Percentiles rank a stretch among this genome's conserved stretches.
phyloP scores from a whole-genome alignment of 228 moss, liverwort and hornwort species.

The Sphagnum magellanicum region DNA sequence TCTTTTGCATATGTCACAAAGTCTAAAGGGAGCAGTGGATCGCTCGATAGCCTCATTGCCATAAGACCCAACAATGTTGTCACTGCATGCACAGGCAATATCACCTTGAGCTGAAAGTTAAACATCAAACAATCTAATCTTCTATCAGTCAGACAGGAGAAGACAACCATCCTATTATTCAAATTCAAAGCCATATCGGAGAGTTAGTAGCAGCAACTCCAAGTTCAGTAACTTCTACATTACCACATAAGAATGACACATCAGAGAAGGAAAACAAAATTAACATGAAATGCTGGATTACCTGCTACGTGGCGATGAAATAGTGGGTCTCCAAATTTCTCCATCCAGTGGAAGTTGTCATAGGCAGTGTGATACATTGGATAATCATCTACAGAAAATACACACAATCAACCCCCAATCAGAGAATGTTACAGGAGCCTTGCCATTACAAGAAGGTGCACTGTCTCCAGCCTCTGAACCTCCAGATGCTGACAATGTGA shows the following conservation, averaged over 20 bases:
- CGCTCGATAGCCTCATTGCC: conserved; percentile 56
- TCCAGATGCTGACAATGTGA: too few relatives aligned
- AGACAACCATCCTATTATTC: background rate
- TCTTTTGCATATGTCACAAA: conserved; percentile 66
- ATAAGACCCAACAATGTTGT: conserved; percentile 67
- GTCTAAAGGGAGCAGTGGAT: conserved; percentile 59
- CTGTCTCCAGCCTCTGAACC: background rate
- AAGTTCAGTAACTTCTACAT: background rate
- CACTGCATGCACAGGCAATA: conserved; percentile 17
- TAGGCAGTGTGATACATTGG: conserved; percentile 73
- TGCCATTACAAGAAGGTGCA: background rate
- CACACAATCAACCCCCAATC: background rate
- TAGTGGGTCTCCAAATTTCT: conserved; percentile 77
- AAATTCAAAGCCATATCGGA: background rate
- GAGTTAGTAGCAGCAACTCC: background rate
- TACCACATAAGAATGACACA: background rate
- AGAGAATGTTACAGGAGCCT: background rate
- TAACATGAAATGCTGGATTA: conserved; percentile 13
- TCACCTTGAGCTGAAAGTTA: too few relatives aligned
- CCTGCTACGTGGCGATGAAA: conserved; percentile 84
- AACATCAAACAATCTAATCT: background rate
- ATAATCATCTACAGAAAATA: conserved; percentile 18
- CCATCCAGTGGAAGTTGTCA: conserved; percentile 87
- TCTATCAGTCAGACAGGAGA: background rate
- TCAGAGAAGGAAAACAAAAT: background rate